phyloP scores from a whole-genome alignment of 2,329 filamentous ascomycete genomes.

The Phyllachora maydis region DNA sequence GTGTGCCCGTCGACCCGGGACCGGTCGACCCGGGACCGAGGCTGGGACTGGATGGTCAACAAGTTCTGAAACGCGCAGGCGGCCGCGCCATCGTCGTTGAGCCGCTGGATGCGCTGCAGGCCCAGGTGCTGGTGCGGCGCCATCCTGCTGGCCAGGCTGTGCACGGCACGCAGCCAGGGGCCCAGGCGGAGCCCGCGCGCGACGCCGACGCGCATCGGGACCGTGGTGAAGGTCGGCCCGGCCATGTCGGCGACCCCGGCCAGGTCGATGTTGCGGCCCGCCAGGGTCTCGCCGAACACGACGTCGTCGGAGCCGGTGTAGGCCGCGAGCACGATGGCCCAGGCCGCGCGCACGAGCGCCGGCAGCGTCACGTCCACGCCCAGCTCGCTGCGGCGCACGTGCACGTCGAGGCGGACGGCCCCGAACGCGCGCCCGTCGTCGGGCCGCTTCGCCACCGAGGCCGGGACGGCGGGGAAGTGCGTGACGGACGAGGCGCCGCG shows the following conservation, averaged over 20 bases:
- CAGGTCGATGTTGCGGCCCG: conserved; percentile 8
- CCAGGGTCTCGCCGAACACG: conserved; percentile 6
- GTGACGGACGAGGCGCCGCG: conserved; percentile 3
- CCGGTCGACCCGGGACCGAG: background rate
- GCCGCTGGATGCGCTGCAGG: conserved; percentile 6
- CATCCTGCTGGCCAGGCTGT: conserved; percentile 3
- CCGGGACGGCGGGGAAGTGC: conserved; percentile 1
- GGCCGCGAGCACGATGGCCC: conserved; percentile 3
- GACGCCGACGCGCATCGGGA: conserved; percentile 5
- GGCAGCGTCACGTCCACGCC: conserved; percentile 5
- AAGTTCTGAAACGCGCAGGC: conserved; percentile 8
- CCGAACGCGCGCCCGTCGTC: conserved; percentile 2
- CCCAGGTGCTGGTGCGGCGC: conserved; percentile 6
- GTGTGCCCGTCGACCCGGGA: background rate
- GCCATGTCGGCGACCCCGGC: conserved; percentile 6
- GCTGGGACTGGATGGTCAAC: conserved; percentile 5
- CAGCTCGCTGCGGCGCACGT: conserved; percentile 3
- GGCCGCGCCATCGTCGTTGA: conserved; percentile 4
- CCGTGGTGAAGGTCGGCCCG: conserved; percentile 7
- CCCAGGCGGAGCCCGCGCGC: conserved; percentile 1
- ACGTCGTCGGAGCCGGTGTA: conserved; percentile 2
- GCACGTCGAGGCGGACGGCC: conserved; percentile 3
- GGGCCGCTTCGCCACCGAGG: background rate
- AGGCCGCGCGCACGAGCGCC: conserved; percentile 4
- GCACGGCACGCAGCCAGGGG: conserved; percentile 4